phyloP scores from a whole-genome alignment of 1,284 basidiomycete species.

The Peniophora sp. region DNA sequence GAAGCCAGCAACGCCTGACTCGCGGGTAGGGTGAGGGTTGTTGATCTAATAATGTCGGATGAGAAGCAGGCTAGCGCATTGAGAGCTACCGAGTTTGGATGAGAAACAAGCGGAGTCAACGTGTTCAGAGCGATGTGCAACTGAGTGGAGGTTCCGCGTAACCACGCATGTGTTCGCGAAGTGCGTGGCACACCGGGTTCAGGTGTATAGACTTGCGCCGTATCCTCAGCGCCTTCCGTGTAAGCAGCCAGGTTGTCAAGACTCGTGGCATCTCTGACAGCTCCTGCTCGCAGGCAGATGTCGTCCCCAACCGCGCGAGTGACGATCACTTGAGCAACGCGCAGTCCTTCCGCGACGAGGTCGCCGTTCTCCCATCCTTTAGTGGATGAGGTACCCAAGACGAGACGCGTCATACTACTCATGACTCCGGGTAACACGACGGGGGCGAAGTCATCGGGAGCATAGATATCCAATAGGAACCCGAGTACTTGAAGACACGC shows the following conservation, averaged over 20 bases:
- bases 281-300: slow-evolving; percentile 55
- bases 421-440: slow-evolving; percentile 78
- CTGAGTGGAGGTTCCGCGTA: slow-evolving; percentile 58
- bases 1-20: slow-evolving; percentile 60
- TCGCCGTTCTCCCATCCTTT: slow-evolving; percentile 61
- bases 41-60: slow-evolving; percentile 40
- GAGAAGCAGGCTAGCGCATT: slow-evolving; percentile 50
- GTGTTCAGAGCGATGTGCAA: slow-evolving; percentile 61
- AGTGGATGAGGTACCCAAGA: slow-evolving; percentile 38
- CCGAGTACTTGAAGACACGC: slow-evolving; percentile 54
- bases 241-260: slow-evolving; percentile 52
- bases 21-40: slow-evolving; percentile 55
- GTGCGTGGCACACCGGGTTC: slow-evolving; percentile 19
- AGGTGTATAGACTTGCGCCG: background rate
- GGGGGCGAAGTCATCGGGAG: slow-evolving; percentile 55
- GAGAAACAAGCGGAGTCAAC: slow-evolving; percentile 51
- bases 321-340: slow-evolving; percentile 48
- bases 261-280: slow-evolving; percentile 42
- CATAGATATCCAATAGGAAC: slow-evolving; percentile 51
- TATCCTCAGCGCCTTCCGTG: slow-evolving; percentile 12
- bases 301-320: slow-evolving; percentile 55
- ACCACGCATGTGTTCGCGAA: slow-evolving; percentile 47
- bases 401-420: slow-evolving; percentile 65
- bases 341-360: slow-evolving; percentile 51
- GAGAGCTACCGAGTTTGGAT: slow-evolving; percentile 59